Evolutionary conservation across 768 basidiomycete genomes (phyloP), one percentile per base, ranked within the genome.

Genomic region (Polyporus arcularius): DNA sequence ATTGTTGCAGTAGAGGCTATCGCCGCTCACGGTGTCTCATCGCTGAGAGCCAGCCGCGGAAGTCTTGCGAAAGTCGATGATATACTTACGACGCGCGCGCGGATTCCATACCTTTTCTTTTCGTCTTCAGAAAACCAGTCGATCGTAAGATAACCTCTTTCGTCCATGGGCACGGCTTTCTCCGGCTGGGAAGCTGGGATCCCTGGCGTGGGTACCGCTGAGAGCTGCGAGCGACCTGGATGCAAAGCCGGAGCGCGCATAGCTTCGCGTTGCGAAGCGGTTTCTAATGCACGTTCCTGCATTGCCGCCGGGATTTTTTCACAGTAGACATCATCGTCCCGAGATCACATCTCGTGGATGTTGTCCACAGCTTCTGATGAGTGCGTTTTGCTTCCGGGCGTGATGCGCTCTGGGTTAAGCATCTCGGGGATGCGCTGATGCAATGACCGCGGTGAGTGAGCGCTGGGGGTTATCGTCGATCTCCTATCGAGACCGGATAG

Each of bases 1-100:
- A 62, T 62, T 58, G 61, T 57, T 48, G 14, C 26, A 28, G 1
- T 28, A 50, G 55, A 42, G 42, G 21, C 55, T 45, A 39, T 54
- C 28, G 49, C 41, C 32, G 48, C 49, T 39, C 21, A 14, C 28
- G 21, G 5, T 48, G 21, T 21, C 46, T 26, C n/a, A 3, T 28
- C 18, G 3, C 26, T 30, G 28, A 26, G 46, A 48, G 46, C 8
- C 4, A 9, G 9, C n/a, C 21, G 21, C 21, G 21, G 21, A 26
- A 26, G 21, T 26, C 21, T 1, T 26, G 21, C 21, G 21, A 26
- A 2, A 26, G 21, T 26, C 21, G 21, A 26, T 26, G 21, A 26
- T 26, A 26, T 26, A 26, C n/a, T n/a, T n/a, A n/a, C 21, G 21
- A 1, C 21, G 21, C 2, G 21, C 21, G 1, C 21, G 21, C 21